A percentile compares a stretch with the other conserved stretches of the same genome.
Conservation (phyloP, 2,329 filamentous ascomycete species). For the Grosmannia clavigera region DNA sequence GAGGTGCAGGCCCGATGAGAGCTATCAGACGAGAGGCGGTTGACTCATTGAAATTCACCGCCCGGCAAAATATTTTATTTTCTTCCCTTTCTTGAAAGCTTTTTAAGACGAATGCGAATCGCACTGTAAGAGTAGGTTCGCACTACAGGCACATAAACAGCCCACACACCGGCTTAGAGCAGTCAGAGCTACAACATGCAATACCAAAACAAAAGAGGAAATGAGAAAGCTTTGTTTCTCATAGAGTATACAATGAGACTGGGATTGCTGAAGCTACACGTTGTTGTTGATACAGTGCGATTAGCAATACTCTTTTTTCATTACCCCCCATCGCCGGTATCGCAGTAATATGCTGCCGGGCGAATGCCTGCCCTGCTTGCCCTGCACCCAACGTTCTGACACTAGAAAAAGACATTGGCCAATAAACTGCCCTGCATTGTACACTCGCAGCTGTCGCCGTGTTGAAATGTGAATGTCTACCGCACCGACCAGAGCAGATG, state of each 20-base stretch:
- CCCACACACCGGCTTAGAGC: no score
- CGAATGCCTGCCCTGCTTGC: no score
- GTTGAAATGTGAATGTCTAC: neutral
- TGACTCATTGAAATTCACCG: neutral
- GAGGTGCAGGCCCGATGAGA: neutral
- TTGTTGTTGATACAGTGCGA: no score
- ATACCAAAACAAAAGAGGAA: no score
- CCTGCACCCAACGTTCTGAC: no score
- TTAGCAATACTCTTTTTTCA: no score
- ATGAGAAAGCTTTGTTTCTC: no score
- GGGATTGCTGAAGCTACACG: neutral
- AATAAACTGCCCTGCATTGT: neutral
- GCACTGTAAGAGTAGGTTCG: no score
- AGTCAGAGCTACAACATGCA: no score
- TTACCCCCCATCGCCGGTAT: neutral
- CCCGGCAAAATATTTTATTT: neutral
- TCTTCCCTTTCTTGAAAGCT: neutral
- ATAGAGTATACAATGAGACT: no score
- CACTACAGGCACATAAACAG: no score
- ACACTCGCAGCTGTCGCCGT: neutral
- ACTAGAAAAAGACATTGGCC: neutral
- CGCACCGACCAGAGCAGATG: neutral
- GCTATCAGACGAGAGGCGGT: neutral
- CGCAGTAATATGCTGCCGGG: neutral
- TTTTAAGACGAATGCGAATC: neutral